Conservation (phyloP, 257 asterid genomes). For the Solanum medicagineum region DNA sequence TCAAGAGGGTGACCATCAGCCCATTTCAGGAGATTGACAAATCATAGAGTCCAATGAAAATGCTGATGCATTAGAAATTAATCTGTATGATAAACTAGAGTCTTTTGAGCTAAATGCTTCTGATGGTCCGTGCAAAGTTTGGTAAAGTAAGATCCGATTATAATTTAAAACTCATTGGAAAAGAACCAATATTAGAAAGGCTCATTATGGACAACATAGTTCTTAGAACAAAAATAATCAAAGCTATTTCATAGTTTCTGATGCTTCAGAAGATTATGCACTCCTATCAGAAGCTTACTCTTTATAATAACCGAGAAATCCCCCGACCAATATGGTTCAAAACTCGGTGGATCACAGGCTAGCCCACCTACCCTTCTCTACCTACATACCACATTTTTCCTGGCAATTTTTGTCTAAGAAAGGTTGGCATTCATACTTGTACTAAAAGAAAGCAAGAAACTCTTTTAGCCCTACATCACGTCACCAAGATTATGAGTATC, state of each 20-base stretch:
- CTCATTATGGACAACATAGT: not conserved
- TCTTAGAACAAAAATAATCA: not conserved
- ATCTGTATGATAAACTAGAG: not conserved
- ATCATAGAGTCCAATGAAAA: not conserved
- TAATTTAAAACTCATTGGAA: not conserved
- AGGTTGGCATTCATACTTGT: not conserved
- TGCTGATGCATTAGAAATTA: not conserved
- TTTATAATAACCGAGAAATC: not conserved
- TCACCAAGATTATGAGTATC: not conserved
- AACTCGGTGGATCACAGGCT: not conserved
- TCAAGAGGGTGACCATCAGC: not conserved
- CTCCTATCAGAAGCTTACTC: not conserved
- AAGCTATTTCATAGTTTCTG: not conserved
- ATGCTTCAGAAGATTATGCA: not conserved
- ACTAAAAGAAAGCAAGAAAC: not conserved
- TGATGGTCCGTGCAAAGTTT: not conserved
- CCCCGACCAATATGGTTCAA: not conserved
- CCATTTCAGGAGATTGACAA: not conserved
- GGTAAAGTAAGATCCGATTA: not conserved
- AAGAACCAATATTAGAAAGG: not conserved
- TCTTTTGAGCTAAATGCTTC: not conserved
- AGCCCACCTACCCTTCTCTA: not conserved
- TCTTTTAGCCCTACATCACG: not conserved
- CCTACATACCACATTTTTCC: not conserved
- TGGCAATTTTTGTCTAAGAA: not conserved